A percentile compares a stretch with the other conserved stretches of the same genome.
These are phyloP conservation scores for Tricholoma bakamatsutake DNA, from an alignment of 768 basidiomycete genomes.

Conservation along the genomic window DNA sequence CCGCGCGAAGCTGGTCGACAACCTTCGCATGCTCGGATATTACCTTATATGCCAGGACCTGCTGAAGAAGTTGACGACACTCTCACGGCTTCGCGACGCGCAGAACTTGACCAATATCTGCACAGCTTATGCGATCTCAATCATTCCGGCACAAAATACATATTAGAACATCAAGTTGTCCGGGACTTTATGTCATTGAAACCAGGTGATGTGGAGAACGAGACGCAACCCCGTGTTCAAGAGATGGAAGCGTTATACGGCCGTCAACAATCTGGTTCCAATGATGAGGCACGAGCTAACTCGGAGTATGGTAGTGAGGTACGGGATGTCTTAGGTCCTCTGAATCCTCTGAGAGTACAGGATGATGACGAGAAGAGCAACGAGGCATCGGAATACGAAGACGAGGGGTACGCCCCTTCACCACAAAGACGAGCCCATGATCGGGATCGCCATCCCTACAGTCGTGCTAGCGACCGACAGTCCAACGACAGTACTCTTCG, in stretches of 20 bases:
- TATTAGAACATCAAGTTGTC: slow-evolving; percentile 76
- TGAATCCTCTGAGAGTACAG: slow-evolving; percentile 44
- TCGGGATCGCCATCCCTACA: slow-evolving; percentile 34
- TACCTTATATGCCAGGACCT: slow-evolving; percentile 98
- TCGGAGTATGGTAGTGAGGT: slow-evolving; percentile 35
- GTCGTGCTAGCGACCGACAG: slow-evolving; percentile 25
- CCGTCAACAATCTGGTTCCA: neutral
- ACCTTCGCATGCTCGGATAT: slow-evolving; percentile 58
- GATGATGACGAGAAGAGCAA: slow-evolving; percentile 39
- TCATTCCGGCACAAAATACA: slow-evolving; percentile 61
- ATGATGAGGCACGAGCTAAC: slow-evolving; percentile 24
- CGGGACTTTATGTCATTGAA: slow-evolving; percentile 80
- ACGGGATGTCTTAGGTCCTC: slow-evolving; percentile 44
- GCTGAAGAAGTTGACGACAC: slow-evolving; percentile 76
- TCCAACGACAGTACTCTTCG: slow-evolving; percentile 37
- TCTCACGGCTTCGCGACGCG: slow-evolving; percentile 72
- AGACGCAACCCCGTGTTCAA: slow-evolving; percentile 51
- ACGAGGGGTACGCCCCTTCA: slow-evolving; percentile 47
- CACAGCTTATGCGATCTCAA: slow-evolving; percentile 72
- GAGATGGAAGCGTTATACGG: slow-evolving; percentile 54
- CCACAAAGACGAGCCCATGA: slow-evolving; percentile 33
- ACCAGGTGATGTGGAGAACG: slow-evolving; percentile 78
- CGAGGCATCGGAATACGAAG: slow-evolving; percentile 64
- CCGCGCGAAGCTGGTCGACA: slow-evolving; percentile 88
- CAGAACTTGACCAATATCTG: slow-evolving; percentile 87